Evolutionary conservation across 768 basidiomycete species (phyloP), one percentile per base, ranked within the genome.

Genomic region (Saitozyma sp.): DNA sequence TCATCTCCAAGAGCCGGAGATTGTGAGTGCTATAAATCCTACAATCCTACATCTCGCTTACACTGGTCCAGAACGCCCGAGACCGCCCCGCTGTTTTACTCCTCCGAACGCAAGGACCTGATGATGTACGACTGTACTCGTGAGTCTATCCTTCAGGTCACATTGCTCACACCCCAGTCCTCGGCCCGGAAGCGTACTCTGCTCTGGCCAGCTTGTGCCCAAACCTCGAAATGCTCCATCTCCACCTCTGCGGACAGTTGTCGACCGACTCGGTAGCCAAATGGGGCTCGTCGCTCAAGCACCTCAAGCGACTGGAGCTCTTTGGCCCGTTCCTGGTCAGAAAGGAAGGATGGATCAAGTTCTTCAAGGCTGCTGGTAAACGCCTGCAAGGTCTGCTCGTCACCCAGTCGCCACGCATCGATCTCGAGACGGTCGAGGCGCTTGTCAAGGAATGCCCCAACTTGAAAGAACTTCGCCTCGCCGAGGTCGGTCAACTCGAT

Each of bases 111-210:
- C 65, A 83, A 83, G 4, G 83, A 81, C 9, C 81, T 99, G 41
- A 85, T 84, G 0, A 80, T 99, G 45, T 94, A 91, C 71, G 96
- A 99, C 79, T 89, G 87, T 48, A 96, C 95, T 0, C 88, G 92
- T 95, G 76, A 67, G 89, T 80, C n/a, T 4, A 13, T n/a, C 9
- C 19, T 13, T 8, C 11, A 19, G 17, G 11, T 7, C 19, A 29
- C 16, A 37, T 19, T 41, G 29, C 49, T 40, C 5, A 48, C 40
- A 55, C 48, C 43, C 20, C 50, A 95, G 92, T 87, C 45, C 84
- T 99, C 38, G 77, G 83, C 0, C 83, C 89, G 0, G 81, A 85
- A 3, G 88, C 89, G 4, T 83, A 93, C 50, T 82, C 82, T 45
- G 85, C 89, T 0, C 84, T 98, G 9, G 86, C 87, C 0, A 83